These are phyloP conservation scores for Colletotrichum lindemuthianum DNA, from an alignment of 2,329 filamentous ascomycete genomes.

Conservation along the genomic window DNA sequence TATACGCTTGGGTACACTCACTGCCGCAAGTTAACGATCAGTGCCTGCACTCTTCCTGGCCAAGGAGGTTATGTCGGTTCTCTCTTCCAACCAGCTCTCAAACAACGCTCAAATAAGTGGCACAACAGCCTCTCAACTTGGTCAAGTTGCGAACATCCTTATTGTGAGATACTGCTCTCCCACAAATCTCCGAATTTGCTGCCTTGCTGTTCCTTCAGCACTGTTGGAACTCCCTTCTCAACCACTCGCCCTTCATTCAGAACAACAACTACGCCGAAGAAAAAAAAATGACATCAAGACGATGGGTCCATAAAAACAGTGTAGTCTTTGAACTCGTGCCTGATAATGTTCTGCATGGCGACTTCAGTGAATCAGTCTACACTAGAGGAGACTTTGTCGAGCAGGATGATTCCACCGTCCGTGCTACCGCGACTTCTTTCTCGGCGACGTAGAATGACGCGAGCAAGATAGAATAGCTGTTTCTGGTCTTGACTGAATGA, in stretches of 20 bases:
- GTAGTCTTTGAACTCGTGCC: conserved; percentile 44
- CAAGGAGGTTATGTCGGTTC: too few relatives aligned
- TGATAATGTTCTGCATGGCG: conserved; percentile 44
- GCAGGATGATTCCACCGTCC: conserved; percentile 42
- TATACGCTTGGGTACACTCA: too few relatives aligned
- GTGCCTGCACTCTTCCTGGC: too few relatives aligned
- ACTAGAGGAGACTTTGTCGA: conserved; percentile 48
- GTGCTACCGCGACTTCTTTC: conserved; percentile 38
- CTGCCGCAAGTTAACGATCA: too few relatives aligned
- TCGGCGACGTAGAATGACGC: conserved; percentile 61
- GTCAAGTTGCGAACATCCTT: too few relatives aligned
- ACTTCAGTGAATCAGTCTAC: conserved; percentile 48
- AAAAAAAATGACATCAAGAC: conserved; percentile 56
- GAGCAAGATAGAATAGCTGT: conserved; percentile 71
- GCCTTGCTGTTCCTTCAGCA: conserved; percentile 8
- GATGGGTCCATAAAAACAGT: conserved; percentile 59
- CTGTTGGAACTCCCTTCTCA: conserved; percentile 40
- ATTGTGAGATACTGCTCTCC: conserved; percentile 5
- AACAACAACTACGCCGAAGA: conserved; percentile 55
- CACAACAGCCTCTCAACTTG: too few relatives aligned
- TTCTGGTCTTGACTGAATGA: conserved; percentile 67
- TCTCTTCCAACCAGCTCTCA: too few relatives aligned
- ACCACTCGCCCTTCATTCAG: conserved; percentile 53
- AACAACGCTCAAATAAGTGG: too few relatives aligned
- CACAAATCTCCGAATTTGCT: conserved; percentile 23